phyloP scores from a whole-genome alignment of 1,139 yeast species.

The Debaryomycetaceae sp. region DNA sequence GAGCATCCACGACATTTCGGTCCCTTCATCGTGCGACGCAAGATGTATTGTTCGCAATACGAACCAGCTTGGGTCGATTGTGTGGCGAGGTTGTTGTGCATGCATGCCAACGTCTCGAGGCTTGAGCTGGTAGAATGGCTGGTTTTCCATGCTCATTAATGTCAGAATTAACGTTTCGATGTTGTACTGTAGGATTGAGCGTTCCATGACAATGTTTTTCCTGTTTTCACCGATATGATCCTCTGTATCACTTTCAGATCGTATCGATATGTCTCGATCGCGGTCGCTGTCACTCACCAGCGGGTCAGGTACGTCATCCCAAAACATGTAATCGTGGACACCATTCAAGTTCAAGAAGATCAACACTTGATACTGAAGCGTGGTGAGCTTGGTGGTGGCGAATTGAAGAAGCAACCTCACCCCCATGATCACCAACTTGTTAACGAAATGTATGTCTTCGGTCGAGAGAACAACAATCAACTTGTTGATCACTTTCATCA shows the following conservation, averaged over 20 bases:
- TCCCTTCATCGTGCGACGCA: conserved; percentile 8
- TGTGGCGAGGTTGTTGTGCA: conserved; percentile 1
- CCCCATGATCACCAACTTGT: conserved; percentile 29
- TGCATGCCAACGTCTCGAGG: conserved; percentile 4
- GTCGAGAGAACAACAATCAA: conserved; percentile 28
- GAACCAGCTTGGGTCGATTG: conserved; percentile 23
- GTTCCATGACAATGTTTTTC: conserved; percentile 4
- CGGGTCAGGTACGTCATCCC: not conserved
- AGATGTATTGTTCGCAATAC: conserved; percentile 21
- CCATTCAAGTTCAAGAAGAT: conserved; percentile 26
- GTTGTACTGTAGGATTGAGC: conserved; percentile 15
- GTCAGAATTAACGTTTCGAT: conserved; percentile 21
- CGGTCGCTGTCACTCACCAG: conserved; percentile 1
- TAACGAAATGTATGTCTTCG: conserved; percentile 26
- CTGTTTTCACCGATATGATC: conserved; percentile 9
- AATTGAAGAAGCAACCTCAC: conserved; percentile 22
- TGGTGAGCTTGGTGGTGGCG: conserved; percentile 26
- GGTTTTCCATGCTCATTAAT: conserved; percentile 17
- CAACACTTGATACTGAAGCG: conserved; percentile 29
- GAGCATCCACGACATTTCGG: conserved; percentile 28
- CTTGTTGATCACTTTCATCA: conserved; percentile 36
- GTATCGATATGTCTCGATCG: conserved; percentile 8
- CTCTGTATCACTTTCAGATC: conserved; percentile 6
- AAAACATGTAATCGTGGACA: conserved; percentile 9
- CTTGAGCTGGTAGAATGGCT: conserved; percentile 18